Conservation (phyloP, 306 rosid genomes). For the Abrus pulchellus region DNA sequence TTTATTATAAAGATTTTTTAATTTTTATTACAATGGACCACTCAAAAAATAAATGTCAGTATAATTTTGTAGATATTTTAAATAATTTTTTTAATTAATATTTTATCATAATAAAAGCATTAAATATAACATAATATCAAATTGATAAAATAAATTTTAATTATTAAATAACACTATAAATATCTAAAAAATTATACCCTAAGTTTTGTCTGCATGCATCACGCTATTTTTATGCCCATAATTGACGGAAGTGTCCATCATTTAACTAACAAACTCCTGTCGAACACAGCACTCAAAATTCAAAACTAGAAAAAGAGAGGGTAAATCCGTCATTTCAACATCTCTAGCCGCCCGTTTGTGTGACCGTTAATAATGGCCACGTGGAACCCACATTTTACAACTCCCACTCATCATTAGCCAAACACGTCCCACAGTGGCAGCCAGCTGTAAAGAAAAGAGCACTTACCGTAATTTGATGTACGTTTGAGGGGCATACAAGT, state of each 20-base stretch:
- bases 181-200: no score
- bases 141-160: no score
- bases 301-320: constrained; percentile 14
- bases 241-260: constrained; percentile 34
- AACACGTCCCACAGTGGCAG: constrained; percentile 21
- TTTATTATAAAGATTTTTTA: background rate
- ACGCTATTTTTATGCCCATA: background rate
- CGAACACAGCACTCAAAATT: background rate
- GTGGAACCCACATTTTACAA: constrained; percentile 49
- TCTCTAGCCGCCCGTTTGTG: constrained; percentile 28
- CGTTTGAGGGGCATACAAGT: background rate
- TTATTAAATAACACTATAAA: no score
- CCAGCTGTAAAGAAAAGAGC: constrained; percentile 48
- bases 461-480: constrained; percentile 14
- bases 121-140: no score
- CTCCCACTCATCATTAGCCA: constrained; percentile 41
- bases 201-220: no score
- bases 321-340: constrained; percentile 21
- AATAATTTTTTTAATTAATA: no score
- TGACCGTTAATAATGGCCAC: constrained; percentile 55
- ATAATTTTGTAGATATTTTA: no score
- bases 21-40: background rate
- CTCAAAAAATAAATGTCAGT: no score
- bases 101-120: no score
- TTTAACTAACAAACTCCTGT: background rate